phyloP scores from a whole-genome alignment of 2,329 filamentous ascomycete species.

The Volutella citrinella region DNA sequence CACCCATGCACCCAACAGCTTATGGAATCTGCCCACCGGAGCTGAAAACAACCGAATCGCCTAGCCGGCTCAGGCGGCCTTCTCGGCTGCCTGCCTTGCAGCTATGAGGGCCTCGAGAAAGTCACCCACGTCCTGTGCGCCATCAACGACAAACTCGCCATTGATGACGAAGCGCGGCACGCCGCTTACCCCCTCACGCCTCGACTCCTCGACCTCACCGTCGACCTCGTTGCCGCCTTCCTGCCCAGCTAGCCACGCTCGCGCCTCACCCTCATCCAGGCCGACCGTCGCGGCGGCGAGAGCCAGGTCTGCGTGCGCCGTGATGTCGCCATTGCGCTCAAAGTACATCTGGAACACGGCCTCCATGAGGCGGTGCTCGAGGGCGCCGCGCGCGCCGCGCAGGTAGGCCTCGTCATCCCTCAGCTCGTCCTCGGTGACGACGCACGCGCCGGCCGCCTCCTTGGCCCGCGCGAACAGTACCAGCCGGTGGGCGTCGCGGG shows the following conservation, averaged over 20 bases:
- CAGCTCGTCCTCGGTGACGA: no score
- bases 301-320: conserved; percentile 49
- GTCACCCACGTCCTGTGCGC: conserved; percentile 66
- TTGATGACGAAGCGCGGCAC: conserved; percentile 78
- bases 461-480: conserved; percentile 63
- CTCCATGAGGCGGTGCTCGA: conserved; percentile 59
- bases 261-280: conserved; percentile 49
- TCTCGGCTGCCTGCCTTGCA: conserved; percentile 32
- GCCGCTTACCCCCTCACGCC: conserved; percentile 53
- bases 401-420: conserved; percentile 30
- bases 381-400: no score
- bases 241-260: conserved; percentile 51
- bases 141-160: conserved; percentile 62
- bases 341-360: conserved; percentile 66
- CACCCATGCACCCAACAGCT: no score
- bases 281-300: conserved; percentile 53
- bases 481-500: conserved; percentile 49
- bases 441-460: conserved; percentile 8
- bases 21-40: no score
- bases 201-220: conserved; percentile 50
- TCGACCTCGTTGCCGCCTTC: conserved; percentile 58
- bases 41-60: no score
- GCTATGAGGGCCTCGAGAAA: conserved; percentile 66
- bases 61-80: no score
- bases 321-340: conserved; percentile 63